Evolutionary conservation across 2,329 filamentous ascomycete genomes (phyloP).

Genomic region (Sphaerostilbella broomeana): DNA sequence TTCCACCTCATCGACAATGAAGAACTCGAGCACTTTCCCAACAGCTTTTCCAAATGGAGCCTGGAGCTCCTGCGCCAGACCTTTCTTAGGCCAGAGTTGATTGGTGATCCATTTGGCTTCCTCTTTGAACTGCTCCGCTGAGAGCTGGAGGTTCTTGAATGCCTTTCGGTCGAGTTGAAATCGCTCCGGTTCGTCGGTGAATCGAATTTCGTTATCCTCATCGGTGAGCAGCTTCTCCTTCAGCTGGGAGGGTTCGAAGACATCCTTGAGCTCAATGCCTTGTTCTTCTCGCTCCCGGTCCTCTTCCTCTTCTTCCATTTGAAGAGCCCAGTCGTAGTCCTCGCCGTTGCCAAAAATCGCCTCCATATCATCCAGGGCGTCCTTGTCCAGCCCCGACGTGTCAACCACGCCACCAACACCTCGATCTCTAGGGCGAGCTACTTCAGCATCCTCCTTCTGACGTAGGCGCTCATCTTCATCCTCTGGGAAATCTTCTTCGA

Average conservation of each 20-base stretch:
- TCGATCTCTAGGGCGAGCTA: slow-evolving; percentile 70
- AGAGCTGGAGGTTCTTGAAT: slow-evolving; percentile 75
- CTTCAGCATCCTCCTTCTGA: slow-evolving; percentile 79
- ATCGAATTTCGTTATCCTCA: slow-evolving; percentile 85
- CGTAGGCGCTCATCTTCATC: slow-evolving; percentile 73
- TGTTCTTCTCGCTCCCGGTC: slow-evolving; percentile 73
- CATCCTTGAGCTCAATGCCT: slow-evolving; percentile 88
- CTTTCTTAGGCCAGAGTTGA: slow-evolving; percentile 83
- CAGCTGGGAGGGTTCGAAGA: slow-evolving; percentile 94
- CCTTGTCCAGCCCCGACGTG: slow-evolving; percentile 80
- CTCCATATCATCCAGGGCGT: slow-evolving; percentile 91
- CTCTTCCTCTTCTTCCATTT: slow-evolving; percentile 80
- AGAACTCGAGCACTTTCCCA: slow-evolving; percentile 87
- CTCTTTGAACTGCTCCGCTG: slow-evolving; percentile 79
- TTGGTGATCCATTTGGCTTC: slow-evolving; percentile 90
- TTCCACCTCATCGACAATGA: slow-evolving; percentile 89
- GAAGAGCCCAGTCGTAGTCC: slow-evolving; percentile 91
- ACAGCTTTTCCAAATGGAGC: slow-evolving; percentile 82
- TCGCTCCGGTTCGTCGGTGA: slow-evolving; percentile 84
- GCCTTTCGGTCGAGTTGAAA: slow-evolving; percentile 87
- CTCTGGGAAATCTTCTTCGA: slow-evolving; percentile 89
- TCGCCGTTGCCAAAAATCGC: slow-evolving; percentile 92
- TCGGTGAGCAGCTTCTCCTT: slow-evolving; percentile 93
- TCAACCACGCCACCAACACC: slow-evolving; percentile 66
- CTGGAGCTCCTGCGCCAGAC: slow-evolving; percentile 63